Percentiles rank a stretch among this genome's conserved stretches.
Evolutionary conservation across 108 stramenopile species (phyloP).

Genomic region (Fragilaria crotonensis): DNA sequence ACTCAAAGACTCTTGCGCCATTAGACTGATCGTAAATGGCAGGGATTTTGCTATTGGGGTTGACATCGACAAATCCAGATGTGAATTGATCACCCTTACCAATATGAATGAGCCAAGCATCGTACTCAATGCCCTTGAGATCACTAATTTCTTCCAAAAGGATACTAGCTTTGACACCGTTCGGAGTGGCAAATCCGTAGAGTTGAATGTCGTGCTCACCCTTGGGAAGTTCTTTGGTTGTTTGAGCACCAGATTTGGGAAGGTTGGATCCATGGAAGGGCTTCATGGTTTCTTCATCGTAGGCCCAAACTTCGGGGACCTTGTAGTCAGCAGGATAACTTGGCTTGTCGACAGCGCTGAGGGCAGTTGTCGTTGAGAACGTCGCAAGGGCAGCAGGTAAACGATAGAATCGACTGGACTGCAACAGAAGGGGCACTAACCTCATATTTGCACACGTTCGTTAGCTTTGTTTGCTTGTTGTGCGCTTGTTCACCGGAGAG

Average conservation of each 20-base stretch:
- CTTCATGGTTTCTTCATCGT: no score
- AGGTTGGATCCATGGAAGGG: neutral
- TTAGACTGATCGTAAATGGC: slow-evolving; percentile 25
- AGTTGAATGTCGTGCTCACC: slow-evolving; percentile 41
- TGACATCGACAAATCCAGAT: slow-evolving; percentile 34
- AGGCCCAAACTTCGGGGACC: no score
- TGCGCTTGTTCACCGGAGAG: no score
- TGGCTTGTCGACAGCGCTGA: no score
- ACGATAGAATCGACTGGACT: no score
- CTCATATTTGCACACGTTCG: no score
- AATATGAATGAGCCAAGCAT: slow-evolving; percentile 33
- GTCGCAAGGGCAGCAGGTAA: no score
- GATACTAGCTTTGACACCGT: slow-evolving; percentile 42
- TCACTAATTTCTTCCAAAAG: slow-evolving; percentile 34
- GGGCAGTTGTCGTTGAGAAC: no score
- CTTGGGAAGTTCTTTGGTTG: slow-evolving; percentile 15
- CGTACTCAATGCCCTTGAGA: slow-evolving; percentile 27
- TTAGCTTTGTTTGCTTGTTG: no score
- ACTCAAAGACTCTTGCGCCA: slow-evolving; percentile 37
- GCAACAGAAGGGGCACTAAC: no score
- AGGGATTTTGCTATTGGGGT: slow-evolving; percentile 57
- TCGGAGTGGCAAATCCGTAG: slow-evolving; percentile 45
- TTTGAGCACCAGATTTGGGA: slow-evolving; percentile 29
- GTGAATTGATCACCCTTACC: slow-evolving; percentile 40
- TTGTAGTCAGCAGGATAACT: no score